phyloP scores from a whole-genome alignment of 129 eudicot genomes.

The Flaveria linearis region DNA sequence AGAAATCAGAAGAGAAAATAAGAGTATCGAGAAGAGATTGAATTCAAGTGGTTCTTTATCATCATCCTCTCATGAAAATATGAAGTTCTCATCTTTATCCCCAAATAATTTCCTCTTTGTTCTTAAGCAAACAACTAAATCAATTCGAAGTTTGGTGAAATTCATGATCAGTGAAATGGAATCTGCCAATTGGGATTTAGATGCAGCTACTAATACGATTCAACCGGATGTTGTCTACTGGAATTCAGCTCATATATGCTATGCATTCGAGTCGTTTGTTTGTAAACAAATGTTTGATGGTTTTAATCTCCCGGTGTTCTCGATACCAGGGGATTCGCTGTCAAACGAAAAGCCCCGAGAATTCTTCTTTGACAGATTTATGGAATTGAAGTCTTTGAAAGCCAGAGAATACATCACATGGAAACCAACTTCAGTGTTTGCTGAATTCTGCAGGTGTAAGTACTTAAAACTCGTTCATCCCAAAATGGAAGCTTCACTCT shows the following conservation, averaged over 20 bases:
- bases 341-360: slow-evolving; percentile 17
- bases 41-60: slow-evolving; percentile 66
- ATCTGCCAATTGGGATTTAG: slow-evolving; percentile 78
- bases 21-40: slow-evolving; percentile 60
- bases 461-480: slow-evolving; percentile 74
- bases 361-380: slow-evolving; percentile 58
- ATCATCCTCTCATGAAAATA: slow-evolving; percentile 37
- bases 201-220: slow-evolving; percentile 62
- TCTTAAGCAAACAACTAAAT: slow-evolving; percentile 55
- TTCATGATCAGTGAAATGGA: slow-evolving; percentile 73
- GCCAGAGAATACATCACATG: slow-evolving; percentile 61
- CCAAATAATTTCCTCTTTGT: slow-evolving; percentile 51
- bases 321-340: slow-evolving; percentile 26
- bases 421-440: slow-evolving; percentile 75
- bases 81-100: slow-evolving; percentile 43
- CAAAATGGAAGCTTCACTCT: slow-evolving; percentile 85
- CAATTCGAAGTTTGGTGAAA: slow-evolving; percentile 59
- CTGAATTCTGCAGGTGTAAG: slow-evolving; percentile 62
- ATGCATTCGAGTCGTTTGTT: slow-evolving; percentile 76
- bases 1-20: slow-evolving; percentile 61
- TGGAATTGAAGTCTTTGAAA: slow-evolving; percentile 54
- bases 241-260: slow-evolving; percentile 64
- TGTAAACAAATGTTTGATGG: slow-evolving; percentile 72
- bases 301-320: slow-evolving; percentile 57
- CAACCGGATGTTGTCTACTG: slow-evolving; percentile 65